phyloP scores from a whole-genome alignment of 805 yeast species.

The Candida yuanshanica region DNA sequence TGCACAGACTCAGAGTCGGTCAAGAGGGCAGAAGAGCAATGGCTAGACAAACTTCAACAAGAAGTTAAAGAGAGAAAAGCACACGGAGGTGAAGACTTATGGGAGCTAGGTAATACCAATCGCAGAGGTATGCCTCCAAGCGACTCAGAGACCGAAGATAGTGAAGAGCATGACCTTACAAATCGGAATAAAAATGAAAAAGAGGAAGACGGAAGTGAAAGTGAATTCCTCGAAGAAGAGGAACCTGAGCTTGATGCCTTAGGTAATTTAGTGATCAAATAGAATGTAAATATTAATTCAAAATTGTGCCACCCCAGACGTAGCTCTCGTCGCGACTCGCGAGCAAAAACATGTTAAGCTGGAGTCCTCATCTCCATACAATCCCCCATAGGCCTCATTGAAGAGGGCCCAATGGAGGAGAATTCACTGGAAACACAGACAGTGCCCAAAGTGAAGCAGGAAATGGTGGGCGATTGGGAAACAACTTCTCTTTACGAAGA shows the following conservation, averaged over 20 bases:
- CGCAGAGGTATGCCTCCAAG: conserved; percentile 29
- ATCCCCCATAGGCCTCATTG: no score
- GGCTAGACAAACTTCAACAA: conserved; percentile 62
- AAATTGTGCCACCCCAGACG: not conserved
- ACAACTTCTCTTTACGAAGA: conserved; percentile 2
- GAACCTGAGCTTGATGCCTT: conserved; percentile 19
- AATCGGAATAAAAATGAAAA: conserved; percentile 17
- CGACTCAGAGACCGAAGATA: conserved; percentile 21
- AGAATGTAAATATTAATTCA: not conserved
- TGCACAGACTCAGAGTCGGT: conserved; percentile 82
- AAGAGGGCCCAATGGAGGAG: not conserved
- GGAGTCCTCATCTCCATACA: no score
- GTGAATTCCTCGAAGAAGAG: conserved; percentile 11
- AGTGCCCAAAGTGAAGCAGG: not conserved
- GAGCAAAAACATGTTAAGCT: not conserved
- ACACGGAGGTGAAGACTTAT: conserved; percentile 53
- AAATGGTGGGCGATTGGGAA: not conserved
- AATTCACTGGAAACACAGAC: not conserved
- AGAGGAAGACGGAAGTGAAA: conserved; percentile 8
- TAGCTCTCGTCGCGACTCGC: not conserved
- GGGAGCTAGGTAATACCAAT: conserved; percentile 78
- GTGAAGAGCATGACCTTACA: conserved; percentile 16
- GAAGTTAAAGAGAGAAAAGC: conserved; percentile 61
- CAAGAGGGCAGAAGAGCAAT: conserved; percentile 62
- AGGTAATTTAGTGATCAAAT: conserved; percentile 10